phyloP scores from a whole-genome alignment of 495 filamentous ascomycete genomes.

The Lindgomyces ingoldianus region DNA sequence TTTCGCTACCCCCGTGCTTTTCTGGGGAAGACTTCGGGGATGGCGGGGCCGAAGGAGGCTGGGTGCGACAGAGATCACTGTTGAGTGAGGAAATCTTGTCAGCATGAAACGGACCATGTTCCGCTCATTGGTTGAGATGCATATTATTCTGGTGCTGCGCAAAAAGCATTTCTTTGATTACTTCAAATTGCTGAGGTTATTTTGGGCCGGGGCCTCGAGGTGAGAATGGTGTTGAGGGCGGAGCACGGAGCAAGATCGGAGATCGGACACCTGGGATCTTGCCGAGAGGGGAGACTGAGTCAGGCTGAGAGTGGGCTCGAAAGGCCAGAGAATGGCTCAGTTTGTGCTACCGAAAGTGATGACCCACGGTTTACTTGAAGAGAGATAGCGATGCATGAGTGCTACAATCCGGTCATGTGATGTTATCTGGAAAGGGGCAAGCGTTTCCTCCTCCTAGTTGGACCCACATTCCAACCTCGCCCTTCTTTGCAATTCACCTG shows the following conservation, averaged over 20 bases:
- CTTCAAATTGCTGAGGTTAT: not conserved
- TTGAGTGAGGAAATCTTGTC: not conserved
- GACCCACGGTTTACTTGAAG: no score
- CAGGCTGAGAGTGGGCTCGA: no score
- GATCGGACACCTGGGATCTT: not conserved
- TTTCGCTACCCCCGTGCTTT: not conserved
- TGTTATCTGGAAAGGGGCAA: not conserved
- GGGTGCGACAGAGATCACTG: not conserved
- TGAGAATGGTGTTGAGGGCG: not conserved
- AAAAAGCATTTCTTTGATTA: not conserved
- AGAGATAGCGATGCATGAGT: not conserved
- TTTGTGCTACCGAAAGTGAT: no score
- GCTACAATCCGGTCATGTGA: not conserved
- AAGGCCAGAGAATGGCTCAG: no score
- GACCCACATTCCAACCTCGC: no score
- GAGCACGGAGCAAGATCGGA: not conserved
- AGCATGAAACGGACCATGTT: not conserved
- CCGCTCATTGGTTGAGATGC: not conserved
- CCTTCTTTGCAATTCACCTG: no score
- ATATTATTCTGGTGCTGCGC: not conserved
- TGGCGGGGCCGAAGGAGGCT: conserved; percentile 24
- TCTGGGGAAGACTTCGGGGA: conserved; percentile 11
- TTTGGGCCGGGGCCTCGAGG: not conserved
- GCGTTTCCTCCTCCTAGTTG: no score
- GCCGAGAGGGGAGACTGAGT: not conserved